These are phyloP conservation scores for Agrocybe praecox DNA, from an alignment of 768 basidiomycete species.

Conservation along the genomic window DNA sequence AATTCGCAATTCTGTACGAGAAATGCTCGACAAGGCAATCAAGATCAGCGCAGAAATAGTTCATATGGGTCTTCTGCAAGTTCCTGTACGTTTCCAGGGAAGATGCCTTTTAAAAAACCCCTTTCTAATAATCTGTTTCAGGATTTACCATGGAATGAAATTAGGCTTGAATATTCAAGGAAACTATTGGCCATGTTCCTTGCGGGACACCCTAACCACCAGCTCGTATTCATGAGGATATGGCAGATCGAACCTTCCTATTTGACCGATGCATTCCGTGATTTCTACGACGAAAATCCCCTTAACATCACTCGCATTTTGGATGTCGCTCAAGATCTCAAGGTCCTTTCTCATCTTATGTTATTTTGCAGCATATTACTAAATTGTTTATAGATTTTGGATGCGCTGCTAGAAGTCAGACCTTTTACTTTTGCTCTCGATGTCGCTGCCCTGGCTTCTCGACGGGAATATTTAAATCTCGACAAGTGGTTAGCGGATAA, in stretches of 20 bases:
- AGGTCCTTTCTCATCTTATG: constrained; percentile 50
- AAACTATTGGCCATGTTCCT: constrained; percentile 89
- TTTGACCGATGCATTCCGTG: constrained; percentile 85
- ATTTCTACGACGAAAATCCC: constrained; percentile 90
- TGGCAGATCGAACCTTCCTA: constrained; percentile 90
- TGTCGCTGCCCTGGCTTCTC: constrained; percentile 90
- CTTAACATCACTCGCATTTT: constrained; percentile 93
- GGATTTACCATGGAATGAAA: constrained; percentile 87
- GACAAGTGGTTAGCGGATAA: constrained; percentile 97
- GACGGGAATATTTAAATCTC: constrained; percentile 91
- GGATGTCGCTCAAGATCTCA: constrained; percentile 94
- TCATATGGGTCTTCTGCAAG: constrained; percentile 89
- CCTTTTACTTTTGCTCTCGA: constrained; percentile 92
- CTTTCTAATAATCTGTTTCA: constrained; percentile 25
- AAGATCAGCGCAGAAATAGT: constrained; percentile 94
- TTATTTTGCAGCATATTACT: background rate
- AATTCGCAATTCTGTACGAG: constrained; percentile 75
- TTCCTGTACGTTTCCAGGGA: constrained; percentile 62
- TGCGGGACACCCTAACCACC: constrained; percentile 91
- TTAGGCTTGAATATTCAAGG: constrained; percentile 84
- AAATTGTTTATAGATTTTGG: constrained; percentile 67
- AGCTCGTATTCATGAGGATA: constrained; percentile 95
- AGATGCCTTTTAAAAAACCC: background rate
- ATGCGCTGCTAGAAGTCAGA: constrained; percentile 86
- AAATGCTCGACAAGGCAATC: constrained; percentile 92